Evolutionary conservation across 1,284 basidiomycete genomes (phyloP).

Genomic region (Wallemia hederae): DNA sequence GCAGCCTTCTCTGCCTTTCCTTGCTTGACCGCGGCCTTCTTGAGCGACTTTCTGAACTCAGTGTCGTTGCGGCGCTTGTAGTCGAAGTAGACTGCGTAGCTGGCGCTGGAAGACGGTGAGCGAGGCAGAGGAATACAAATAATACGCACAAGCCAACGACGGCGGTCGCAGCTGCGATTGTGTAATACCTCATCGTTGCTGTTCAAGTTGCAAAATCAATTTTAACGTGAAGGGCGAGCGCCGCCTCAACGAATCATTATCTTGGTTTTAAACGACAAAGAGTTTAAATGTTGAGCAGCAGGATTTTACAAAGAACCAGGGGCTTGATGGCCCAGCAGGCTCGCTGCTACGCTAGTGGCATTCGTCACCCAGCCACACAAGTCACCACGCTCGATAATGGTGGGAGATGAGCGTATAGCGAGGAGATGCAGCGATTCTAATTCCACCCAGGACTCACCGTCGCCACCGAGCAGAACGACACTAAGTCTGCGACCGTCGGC

Average conservation of each 20-base stretch:
- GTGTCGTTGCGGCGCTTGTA: conserved; percentile 68
- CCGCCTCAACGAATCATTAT: no score
- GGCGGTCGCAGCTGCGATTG: neutral
- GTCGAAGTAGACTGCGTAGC: conserved; percentile 79
- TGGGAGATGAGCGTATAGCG: conserved; percentile 53
- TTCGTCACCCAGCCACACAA: conserved; percentile 48
- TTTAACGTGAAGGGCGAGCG: neutral
- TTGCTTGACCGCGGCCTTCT: conserved; percentile 27
- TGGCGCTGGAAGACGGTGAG: conserved; percentile 21
- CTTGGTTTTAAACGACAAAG: no score
- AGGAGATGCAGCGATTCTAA: conserved; percentile 23
- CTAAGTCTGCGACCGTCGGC: conserved; percentile 94
- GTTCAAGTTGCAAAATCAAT: neutral
- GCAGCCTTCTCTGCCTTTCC: conserved; percentile 21
- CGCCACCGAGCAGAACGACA: conserved; percentile 35
- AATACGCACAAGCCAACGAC: neutral
- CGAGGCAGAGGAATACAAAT: neutral
- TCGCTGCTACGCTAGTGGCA: conserved; percentile 37
- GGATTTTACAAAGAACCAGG: neutral
- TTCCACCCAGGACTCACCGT: conserved; percentile 25
- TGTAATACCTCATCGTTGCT: neutral
- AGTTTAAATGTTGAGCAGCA: neutral
- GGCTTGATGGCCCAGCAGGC: neutral
- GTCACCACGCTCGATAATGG: conserved; percentile 71
- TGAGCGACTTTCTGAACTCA: conserved; percentile 50